phyloP scores from a whole-genome alignment of 2,329 filamentous ascomycete genomes.

The Blumeriella jaapii region DNA sequence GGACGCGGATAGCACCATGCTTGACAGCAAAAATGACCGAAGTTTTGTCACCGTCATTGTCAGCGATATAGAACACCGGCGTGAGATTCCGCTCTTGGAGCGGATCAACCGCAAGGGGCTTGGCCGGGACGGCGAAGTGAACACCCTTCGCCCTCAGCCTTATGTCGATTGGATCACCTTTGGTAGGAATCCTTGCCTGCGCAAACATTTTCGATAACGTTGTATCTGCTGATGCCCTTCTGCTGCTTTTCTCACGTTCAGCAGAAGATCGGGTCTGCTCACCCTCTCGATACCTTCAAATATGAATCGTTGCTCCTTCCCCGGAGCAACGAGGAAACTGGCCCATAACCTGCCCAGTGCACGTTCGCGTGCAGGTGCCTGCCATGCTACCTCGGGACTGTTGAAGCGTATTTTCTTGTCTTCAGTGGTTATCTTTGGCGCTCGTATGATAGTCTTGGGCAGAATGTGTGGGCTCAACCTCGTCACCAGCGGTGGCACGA shows the following conservation, averaged over 20 bases:
- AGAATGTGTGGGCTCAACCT: not conserved
- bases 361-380: conserved; percentile 28
- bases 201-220: not conserved
- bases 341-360: conserved; percentile 61
- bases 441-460: conserved; percentile 35
- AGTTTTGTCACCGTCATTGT: conserved; percentile 10
- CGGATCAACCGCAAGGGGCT: not conserved
- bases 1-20: conserved; percentile 8
- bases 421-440: conserved; percentile 59
- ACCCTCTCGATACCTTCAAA: conserved; percentile 17
- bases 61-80: conserved; percentile 9
- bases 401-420: conserved; percentile 36
- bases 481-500: conserved; percentile 44
- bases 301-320: conserved; percentile 17
- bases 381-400: not conserved
- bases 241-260: not conserved
- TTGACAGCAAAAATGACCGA: conserved; percentile 9
- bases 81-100: not conserved
- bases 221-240: not conserved
- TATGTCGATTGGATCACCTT: not conserved
- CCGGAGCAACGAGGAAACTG: conserved; percentile 16
- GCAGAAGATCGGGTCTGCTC: conserved; percentile 2
- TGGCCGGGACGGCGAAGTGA: not conserved
- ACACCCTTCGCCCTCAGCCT: not conserved
- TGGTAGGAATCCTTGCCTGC: not conserved